Percentiles rank a stretch among this genome's conserved stretches.
Evolutionary conservation across 2,329 filamentous ascomycete species (phyloP).

Genomic region (Ophiosphaerella korrae): DNA sequence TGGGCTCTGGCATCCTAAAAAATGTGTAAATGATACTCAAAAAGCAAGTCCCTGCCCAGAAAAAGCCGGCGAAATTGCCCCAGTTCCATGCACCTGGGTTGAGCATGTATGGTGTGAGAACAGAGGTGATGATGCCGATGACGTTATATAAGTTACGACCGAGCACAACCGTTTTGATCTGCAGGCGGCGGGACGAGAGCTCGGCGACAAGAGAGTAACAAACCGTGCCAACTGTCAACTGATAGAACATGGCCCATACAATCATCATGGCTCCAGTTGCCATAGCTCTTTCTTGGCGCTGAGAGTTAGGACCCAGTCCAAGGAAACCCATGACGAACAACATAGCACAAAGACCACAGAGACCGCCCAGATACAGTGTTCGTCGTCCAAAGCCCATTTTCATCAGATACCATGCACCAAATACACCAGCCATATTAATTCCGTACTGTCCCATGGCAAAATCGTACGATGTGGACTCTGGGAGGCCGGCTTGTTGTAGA

Average conservation of each 20-base stretch:
- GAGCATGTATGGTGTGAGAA: conserved; percentile 90
- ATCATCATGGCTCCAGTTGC: conserved; percentile 84
- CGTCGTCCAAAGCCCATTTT: conserved; percentile 74
- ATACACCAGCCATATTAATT: conserved; percentile 79
- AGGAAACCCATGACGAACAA: conserved; percentile 84
- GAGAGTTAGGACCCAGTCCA: conserved; percentile 68
- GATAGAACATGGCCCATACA: conserved; percentile 39
- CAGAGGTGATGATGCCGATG: conserved; percentile 78
- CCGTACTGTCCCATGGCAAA: conserved; percentile 63
- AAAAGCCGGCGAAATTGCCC: conserved; percentile 86
- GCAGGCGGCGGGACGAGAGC: conserved; percentile 35
- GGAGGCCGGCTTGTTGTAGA: conserved; percentile 54
- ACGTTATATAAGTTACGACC: conserved; percentile 79
- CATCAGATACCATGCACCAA: conserved; percentile 83
- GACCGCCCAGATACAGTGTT: conserved; percentile 75
- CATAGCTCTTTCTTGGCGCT: conserved; percentile 67
- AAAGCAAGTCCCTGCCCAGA: conserved; percentile 83
- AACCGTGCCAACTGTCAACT: conserved; percentile 5
- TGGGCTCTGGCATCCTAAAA: conserved; percentile 80
- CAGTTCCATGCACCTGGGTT: conserved; percentile 88
- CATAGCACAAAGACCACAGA: conserved; percentile 72
- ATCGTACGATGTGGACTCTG: conserved; percentile 49
- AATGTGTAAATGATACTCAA: conserved; percentile 80
- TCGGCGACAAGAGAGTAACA: conserved; percentile 9
- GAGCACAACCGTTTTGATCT: conserved; percentile 90